Evolutionary conservation across 2,329 filamentous ascomycete genomes (phyloP).

Genomic region (Claviceps maximensis): DNA sequence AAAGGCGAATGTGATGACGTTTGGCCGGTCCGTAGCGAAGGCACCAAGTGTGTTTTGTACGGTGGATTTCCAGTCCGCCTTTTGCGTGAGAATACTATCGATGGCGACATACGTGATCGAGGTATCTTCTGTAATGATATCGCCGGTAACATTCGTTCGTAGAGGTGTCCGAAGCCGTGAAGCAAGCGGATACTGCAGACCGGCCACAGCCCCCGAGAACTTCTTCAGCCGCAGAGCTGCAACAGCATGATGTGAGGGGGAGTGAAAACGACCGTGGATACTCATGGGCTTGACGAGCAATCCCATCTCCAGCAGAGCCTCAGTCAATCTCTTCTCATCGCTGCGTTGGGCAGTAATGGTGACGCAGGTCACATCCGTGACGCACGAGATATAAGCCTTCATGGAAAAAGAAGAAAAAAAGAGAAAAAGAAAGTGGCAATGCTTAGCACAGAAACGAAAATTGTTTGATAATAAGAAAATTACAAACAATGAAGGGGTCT

Average conservation of each 20-base stretch:
- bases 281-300: neutral
- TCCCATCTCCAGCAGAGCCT: neutral
- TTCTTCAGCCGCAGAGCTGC: neutral
- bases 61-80: neutral
- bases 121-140: neutral
- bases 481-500: neutral
- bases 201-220: neutral
- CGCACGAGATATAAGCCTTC: neutral
- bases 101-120: neutral
- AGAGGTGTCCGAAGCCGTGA: neutral
- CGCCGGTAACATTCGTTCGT: neutral
- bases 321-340: neutral
- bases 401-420: too few relatives aligned
- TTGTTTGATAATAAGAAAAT: too few relatives aligned
- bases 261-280: neutral
- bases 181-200: neutral
- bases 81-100: neutral
- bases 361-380: neutral
- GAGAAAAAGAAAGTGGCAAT: too few relatives aligned
- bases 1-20: neutral
- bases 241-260: neutral
- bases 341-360: neutral
- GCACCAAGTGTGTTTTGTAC: neutral
- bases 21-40: neutral
- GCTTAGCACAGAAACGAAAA: neutral